phyloP scores from a whole-genome alignment of 176 grass and related monocot genomes.

The Triticum turgidum region DNA sequence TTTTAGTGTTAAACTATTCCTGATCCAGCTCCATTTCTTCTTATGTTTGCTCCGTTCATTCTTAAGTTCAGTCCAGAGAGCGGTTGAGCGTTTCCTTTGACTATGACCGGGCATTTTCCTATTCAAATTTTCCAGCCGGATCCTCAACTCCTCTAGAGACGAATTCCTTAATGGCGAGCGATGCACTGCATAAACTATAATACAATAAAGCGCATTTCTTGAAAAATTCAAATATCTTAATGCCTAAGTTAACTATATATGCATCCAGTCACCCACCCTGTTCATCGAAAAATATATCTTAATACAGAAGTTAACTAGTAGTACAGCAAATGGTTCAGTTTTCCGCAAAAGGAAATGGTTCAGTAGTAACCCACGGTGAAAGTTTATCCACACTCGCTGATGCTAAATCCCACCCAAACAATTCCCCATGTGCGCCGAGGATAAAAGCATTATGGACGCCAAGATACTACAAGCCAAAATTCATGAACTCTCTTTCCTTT shows the following conservation, averaged over 20 bases:
- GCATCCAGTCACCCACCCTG: too few species aligned
- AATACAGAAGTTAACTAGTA: too few species aligned
- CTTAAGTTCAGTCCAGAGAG: slow-evolving; percentile 23
- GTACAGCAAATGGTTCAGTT: too few species aligned
- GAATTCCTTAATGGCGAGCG: background rate
- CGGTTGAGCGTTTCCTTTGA: slow-evolving; percentile 48
- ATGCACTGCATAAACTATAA: background rate
- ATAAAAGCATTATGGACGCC: background rate
- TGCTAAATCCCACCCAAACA: background rate
- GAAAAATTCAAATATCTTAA: background rate
- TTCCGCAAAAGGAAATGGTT: background rate
- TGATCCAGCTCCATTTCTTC: background rate
- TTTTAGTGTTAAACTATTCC: slow-evolving; percentile 11
- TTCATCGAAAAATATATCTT: too few species aligned
- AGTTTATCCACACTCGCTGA: background rate
- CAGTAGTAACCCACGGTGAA: background rate
- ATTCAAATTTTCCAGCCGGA: slow-evolving; percentile 1
- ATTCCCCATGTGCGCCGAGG: background rate
- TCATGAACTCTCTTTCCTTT: background rate
- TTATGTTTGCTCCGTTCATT: background rate
- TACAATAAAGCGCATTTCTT: background rate
- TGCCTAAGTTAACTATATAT: background rate
- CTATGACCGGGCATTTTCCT: background rate
- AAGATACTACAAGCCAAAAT: background rate
- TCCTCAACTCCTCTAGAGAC: slow-evolving; percentile 15